Percentiles rank a stretch among this genome's conserved stretches.
phyloP scores from a whole-genome alignment of 164 flowering plant genomes.

The Litsea cubeba region DNA sequence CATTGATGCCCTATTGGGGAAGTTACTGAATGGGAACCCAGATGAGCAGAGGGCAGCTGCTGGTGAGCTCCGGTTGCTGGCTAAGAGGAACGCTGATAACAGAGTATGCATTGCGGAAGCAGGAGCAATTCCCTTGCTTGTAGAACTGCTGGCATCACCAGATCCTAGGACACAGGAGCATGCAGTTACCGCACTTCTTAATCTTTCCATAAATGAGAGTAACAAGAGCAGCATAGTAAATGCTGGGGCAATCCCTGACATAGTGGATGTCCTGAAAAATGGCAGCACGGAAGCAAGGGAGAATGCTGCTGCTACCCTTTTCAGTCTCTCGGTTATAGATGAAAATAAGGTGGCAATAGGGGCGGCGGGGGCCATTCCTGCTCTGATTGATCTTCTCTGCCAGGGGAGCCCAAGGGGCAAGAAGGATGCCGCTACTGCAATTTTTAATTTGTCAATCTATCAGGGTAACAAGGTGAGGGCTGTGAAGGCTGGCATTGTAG shows the following conservation, averaged over 20 bases:
- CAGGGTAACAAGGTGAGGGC: slow-evolving; percentile 27
- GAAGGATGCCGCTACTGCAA: slow-evolving; percentile 30
- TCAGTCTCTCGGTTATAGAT: slow-evolving; percentile 24
- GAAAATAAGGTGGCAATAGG: slow-evolving; percentile 28
- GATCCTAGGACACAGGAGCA: slow-evolving; percentile 29
- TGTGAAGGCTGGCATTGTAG: slow-evolving; percentile 23
- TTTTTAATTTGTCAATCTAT: slow-evolving; percentile 23
- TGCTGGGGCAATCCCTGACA: slow-evolving; percentile 24
- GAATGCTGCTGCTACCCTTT: slow-evolving; percentile 29
- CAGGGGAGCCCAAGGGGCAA: slow-evolving; percentile 27
- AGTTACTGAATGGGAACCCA: slow-evolving; percentile 9
- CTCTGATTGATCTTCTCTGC: slow-evolving; percentile 23
- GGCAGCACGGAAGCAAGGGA: slow-evolving; percentile 32
- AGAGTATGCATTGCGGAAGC: slow-evolving; percentile 28
- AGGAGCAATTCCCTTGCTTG: slow-evolving; percentile 25
- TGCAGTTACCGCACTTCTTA: slow-evolving; percentile 28
- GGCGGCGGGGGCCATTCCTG: slow-evolving; percentile 27
- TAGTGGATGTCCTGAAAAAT: slow-evolving; percentile 24
- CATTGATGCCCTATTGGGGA: slow-evolving; percentile 17
- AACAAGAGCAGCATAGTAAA: slow-evolving; percentile 23
- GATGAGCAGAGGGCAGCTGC: slow-evolving; percentile 30
- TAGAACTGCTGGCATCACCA: slow-evolving; percentile 21
- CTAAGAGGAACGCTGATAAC: slow-evolving; percentile 30
- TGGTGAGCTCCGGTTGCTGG: slow-evolving; percentile 31
- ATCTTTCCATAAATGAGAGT: slow-evolving; percentile 26